Base-by-base conservation (phyloP, 768 basidiomycete genomes). In the Collybia mongolica region DNA sequence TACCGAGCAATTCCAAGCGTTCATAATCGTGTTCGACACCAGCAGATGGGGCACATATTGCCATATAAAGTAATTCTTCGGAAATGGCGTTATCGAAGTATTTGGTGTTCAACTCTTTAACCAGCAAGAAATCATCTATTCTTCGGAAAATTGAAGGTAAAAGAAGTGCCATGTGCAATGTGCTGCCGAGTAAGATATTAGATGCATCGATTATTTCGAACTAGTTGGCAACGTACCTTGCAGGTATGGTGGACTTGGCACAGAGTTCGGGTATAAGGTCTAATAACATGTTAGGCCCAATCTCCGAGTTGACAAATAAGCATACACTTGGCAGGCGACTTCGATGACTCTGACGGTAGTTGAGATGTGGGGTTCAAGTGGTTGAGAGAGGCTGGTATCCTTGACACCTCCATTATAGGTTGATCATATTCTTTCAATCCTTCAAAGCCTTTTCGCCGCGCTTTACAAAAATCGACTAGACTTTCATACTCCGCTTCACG, bases 241-340 rank as follows among this genome's bases (percentile, higher is more conserved):
- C 86, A 29, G 88, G 82, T 52, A 91, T 71, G 8, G 83, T 85
- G 60, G 80, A 83, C 59, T 81, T 87, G 38, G 76, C 77, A 60
- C 85, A 88, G 14, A 92, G 70, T 63, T 93, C 91, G n/a, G 91
- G 91, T 58, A 93, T 90, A 36, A 93, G 72, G 63, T 88, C 90
- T 93, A 61, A 7, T 45, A 46, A 14, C 7, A 22, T 4, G 15
- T 49, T 23, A 49, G 22, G 17, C 20, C 3, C 19, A 9, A 32
- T 19, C 7, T 22, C 28, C n/a, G 6, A 49, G 20, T 20, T 9
- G 18, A 32, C 4, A n/a, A 17, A 15, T 18, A 28, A 6, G 24
- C 49, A 44, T 63, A 89, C 90, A 88, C 70, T 86, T 88, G 5
- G 79, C 74, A 5, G 74, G 68, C 2, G 60, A 65, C 58, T 72